Evolutionary conservation across 2,329 filamentous ascomycete genomes (phyloP), one percentile per base, ranked within the genome.

Genomic region (Tympanopsis confertula): DNA sequence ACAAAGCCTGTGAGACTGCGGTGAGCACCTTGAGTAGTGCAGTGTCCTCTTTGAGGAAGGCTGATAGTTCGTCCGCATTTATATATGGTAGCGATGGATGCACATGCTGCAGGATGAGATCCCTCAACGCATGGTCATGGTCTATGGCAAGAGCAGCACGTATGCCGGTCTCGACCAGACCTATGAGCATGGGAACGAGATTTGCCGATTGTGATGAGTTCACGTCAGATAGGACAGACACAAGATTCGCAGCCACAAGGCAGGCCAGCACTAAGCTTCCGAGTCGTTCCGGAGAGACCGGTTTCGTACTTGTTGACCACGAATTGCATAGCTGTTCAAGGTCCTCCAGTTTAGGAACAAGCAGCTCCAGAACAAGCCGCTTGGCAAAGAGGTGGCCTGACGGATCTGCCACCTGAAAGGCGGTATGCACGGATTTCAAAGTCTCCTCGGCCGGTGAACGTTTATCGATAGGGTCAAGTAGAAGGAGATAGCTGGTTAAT

Each of bases 311-410:
- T 37, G 56, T 62, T 3, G 54, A 56, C 70, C 71, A 74, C 2
- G 62, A 60, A 13, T 59, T 55, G 38, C 65, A 65, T 28, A 74
- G 42, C 10, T 61, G 58, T 15, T 55, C 50, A 5, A 76, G 46
- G 33, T 73, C 68, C 35, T 68, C 62, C 2, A 74, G 28, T 43
- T 73, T 74, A 2, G 71, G 65, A 28, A 58, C 63, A 19, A 77
- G 54, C 1, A 76, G 59, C 44, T 78, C 73, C 4, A 74, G 54
- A 3, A 69, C 57, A 4, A 74, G 54, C 41, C 67, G 73, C 41
- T 60, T 70, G 2, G 66, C 63, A 2, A 64, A 55, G 47, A 65
- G 58, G 5, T 59, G 53, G 37, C 55, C 56, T 3, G 55, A 49
- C n/a, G 55, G 50, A 39, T 63, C 59, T 20, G 45, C 45, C 5